Conservation (phyloP, 2,329 filamentous ascomycete species). For the Neocatenulostroma microsporum region DNA sequence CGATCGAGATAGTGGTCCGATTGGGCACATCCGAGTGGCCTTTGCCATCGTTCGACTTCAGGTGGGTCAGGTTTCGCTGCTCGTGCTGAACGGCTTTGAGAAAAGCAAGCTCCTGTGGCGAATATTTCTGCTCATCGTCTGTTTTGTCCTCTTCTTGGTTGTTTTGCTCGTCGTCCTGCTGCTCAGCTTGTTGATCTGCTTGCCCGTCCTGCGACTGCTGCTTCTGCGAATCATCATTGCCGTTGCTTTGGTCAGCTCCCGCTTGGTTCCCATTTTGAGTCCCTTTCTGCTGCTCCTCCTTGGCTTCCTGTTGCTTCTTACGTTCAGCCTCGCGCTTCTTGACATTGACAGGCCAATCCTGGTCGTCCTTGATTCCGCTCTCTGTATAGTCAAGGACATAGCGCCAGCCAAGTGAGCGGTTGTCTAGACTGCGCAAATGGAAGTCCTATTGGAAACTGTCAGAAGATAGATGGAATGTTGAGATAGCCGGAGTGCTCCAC, state of each 20-base stretch:
- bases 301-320: conserved; percentile 12
- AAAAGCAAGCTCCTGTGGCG: conserved; percentile 37
- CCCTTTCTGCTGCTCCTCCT: conserved; percentile 23
- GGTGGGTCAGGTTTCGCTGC: conserved; percentile 33
- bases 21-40: conserved; percentile 28
- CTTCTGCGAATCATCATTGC: conserved; percentile 12
- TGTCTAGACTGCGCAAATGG: conserved; percentile 37
- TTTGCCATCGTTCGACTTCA: conserved; percentile 40
- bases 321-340: conserved; percentile 29
- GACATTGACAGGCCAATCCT: conserved; percentile 44
- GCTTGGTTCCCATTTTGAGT: conserved; percentile 10
- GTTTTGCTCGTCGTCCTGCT: conserved; percentile 20
- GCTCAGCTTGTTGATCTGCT: conserved; percentile 21
- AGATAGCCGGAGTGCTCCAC: neutral
- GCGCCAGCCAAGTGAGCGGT: conserved; percentile 42
- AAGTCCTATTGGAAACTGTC: conserved; percentile 29
- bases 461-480: neutral
- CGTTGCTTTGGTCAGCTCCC: neutral
- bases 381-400: conserved; percentile 44
- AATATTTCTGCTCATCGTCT: conserved; percentile 30
- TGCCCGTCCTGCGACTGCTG: conserved; percentile 13
- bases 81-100: conserved; percentile 37
- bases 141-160: conserved; percentile 13
- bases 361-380: conserved; percentile 41
- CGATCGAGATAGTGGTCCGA: conserved; percentile 31